Percentiles rank a stretch among this genome's conserved stretches.
phyloP scores from a whole-genome alignment of 1,284 basidiomycete species.

The Melampsora larici-populina region DNA sequence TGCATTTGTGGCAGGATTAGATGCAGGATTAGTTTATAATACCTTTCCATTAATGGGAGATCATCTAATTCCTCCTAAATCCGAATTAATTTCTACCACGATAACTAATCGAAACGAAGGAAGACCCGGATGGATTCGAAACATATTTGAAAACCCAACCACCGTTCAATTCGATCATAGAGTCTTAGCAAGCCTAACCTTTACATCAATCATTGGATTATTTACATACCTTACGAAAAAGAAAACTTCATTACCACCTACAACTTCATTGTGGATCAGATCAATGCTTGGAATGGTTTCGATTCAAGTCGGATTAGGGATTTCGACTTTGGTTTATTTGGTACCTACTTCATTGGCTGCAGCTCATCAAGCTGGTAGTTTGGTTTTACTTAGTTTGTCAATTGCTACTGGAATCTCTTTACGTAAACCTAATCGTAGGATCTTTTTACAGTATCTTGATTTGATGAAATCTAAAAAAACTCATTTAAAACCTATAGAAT shows the following conservation, averaged over 20 bases:
- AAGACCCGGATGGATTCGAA: constrained; percentile 86
- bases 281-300: constrained; percentile 77
- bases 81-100: constrained; percentile 67
- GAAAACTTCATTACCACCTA: constrained; percentile 64
- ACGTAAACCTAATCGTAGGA: constrained; percentile 67
- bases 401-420: constrained; percentile 71
- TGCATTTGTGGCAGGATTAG: constrained; percentile 94
- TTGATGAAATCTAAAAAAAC: not conserved
- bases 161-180: constrained; percentile 97
- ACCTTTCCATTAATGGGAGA: constrained; percentile 98
- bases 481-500: too few species aligned
- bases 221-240: constrained; percentile 63
- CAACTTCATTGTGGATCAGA: constrained; percentile 63
- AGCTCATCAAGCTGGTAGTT: constrained; percentile 89
- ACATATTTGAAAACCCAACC: constrained; percentile 93
- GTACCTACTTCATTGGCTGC: constrained; percentile 90
- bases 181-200: constrained; percentile 73
- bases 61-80: constrained; percentile 71
- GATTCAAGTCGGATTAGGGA: constrained; percentile 81
- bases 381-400: constrained; percentile 80
- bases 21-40: constrained; percentile 94
- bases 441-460: constrained; percentile 57
- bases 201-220: constrained; percentile 66
- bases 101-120: constrained; percentile 55
- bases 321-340: constrained; percentile 85